These are phyloP conservation scores for Colletotrichum higginsianum DNA, from an alignment of 2,329 filamentous ascomycete genomes.

Conservation along the genomic window DNA sequence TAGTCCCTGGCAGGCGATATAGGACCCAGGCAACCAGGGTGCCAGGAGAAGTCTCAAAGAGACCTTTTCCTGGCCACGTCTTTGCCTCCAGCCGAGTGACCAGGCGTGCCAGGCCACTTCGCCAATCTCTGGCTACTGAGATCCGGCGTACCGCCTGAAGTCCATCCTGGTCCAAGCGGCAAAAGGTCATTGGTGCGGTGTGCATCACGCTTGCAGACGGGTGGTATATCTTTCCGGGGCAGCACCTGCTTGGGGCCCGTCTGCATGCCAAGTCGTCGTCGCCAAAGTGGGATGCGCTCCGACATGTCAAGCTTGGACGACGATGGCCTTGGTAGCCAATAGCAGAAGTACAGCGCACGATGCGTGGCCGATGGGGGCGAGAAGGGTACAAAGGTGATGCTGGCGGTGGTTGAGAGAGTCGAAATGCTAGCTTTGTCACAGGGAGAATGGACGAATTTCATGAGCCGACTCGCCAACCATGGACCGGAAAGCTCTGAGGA, in stretches of 20 bases:
- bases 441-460: neutral
- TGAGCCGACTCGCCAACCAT: neutral
- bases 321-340: slow-evolving; percentile 11
- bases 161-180: slow-evolving; percentile 7
- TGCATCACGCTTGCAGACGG: slow-evolving; percentile 24
- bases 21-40: no score
- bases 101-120: slow-evolving; percentile 25
- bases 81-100: slow-evolving; percentile 16
- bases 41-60: neutral
- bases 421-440: neutral
- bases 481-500: neutral
- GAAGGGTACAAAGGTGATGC: slow-evolving; percentile 4
- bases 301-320: slow-evolving; percentile 16
- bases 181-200: slow-evolving; percentile 23
- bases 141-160: slow-evolving; percentile 20
- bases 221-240: slow-evolving; percentile 32
- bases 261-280: slow-evolving; percentile 39
- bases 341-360: neutral
- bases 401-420: neutral
- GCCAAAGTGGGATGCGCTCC: slow-evolving; percentile 21
- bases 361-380: slow-evolving; percentile 18
- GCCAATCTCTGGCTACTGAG: slow-evolving; percentile 40
- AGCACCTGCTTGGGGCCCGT: slow-evolving; percentile 22
- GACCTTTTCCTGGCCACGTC: slow-evolving; percentile 15
- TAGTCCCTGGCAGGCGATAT: neutral